Percentiles rank a stretch among this genome's conserved stretches.
Evolutionary conservation across 164 flowering plant species (phyloP).

Genomic region (Liriodendron chinense): DNA sequence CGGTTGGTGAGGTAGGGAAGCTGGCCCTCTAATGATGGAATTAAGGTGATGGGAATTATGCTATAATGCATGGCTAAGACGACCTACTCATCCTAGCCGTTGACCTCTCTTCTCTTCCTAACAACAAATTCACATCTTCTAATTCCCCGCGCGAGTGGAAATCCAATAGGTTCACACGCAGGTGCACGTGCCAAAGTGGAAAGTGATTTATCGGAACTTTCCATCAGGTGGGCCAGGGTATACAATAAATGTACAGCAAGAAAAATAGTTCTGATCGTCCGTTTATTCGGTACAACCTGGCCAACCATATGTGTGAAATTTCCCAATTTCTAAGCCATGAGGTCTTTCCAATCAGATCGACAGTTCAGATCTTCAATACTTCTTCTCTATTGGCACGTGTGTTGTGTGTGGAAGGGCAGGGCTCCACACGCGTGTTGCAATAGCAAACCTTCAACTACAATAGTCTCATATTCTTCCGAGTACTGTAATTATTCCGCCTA

Average conservation of each 20-base stretch:
- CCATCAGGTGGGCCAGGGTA: no score
- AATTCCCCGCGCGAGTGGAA: no score
- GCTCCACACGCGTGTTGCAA: neutral
- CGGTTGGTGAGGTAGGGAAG: constrained; percentile 4
- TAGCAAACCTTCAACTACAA: neutral
- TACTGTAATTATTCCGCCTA: neutral
- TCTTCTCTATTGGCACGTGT: neutral
- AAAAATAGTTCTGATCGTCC: no score
- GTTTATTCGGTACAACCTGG: no score
- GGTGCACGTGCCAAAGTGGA: no score
- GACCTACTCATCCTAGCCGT: constrained; percentile 5
- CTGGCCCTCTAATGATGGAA: constrained; percentile 2
- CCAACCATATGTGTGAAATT: no score
- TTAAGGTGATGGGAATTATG: constrained; percentile 2
- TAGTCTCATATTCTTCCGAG: neutral
- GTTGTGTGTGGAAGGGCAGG: neutral
- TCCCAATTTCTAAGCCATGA: no score
- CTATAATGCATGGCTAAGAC: constrained; percentile 9
- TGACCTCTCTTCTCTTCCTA: neutral
- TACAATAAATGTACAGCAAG: no score
- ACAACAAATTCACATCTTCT: neutral
- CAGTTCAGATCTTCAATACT: neutral
- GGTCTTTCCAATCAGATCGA: neutral
- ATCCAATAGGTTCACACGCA: no score
- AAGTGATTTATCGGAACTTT: no score